Evolutionary conservation across 164 flowering plant species (phyloP).

Genomic region (Vitis rupestris): DNA sequence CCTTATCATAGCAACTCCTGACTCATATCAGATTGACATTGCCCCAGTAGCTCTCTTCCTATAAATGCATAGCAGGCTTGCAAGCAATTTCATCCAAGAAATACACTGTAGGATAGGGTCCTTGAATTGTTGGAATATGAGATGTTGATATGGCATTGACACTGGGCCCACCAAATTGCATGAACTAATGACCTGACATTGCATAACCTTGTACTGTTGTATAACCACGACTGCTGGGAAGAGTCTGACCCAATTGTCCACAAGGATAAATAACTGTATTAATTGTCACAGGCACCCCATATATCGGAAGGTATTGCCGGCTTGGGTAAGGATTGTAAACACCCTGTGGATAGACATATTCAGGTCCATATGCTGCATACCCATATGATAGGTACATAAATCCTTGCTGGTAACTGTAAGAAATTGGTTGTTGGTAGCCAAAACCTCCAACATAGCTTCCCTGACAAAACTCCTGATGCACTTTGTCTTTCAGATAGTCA

Average conservation of each 20-base stretch:
- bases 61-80: no score
- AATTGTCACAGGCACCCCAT: conserved; percentile 75
- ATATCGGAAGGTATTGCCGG: conserved; percentile 88
- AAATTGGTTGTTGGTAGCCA: conserved; percentile 75
- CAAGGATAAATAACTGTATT: conserved; percentile 67
- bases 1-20: no score
- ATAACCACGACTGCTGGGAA: conserved; percentile 69
- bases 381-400: conserved; percentile 75
- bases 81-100: no score
- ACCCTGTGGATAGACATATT: conserved; percentile 83
- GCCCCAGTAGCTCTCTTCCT: no score
- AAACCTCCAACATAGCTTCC: conserved; percentile 61
- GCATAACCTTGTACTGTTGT: conserved; percentile 73
- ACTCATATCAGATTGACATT: no score
- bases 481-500: no score
- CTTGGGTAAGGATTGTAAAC: conserved; percentile 74
- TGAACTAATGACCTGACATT: conserved; percentile 74
- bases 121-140: conserved; percentile 63
- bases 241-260: conserved; percentile 67
- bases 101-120: conserved; percentile 62
- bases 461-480: no score
- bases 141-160: conserved; percentile 69
- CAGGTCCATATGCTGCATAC: conserved; percentile 81
- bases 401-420: conserved; percentile 82
- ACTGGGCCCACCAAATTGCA: conserved; percentile 71